These are phyloP conservation scores for Pythium dissotocum DNA, from an alignment of 352 stramenopile species.

Conservation along the genomic window DNA sequence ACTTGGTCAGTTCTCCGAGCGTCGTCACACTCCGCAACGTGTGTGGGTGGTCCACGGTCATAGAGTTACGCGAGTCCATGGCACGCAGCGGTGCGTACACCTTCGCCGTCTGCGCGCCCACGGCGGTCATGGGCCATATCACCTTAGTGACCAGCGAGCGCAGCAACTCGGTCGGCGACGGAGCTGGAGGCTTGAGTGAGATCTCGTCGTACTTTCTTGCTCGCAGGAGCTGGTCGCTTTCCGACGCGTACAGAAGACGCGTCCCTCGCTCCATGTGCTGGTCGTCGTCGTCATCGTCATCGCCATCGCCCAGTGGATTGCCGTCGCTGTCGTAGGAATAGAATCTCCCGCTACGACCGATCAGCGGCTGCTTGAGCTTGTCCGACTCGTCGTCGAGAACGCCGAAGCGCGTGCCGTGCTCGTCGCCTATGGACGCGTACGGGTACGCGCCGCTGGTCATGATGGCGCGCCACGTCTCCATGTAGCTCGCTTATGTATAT, in stretches of 20 bases:
- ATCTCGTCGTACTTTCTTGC: slow-evolving; percentile 19
- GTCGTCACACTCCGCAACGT: slow-evolving; percentile 24
- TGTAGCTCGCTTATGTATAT: neutral
- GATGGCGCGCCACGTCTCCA: slow-evolving; percentile 29
- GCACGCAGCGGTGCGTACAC: slow-evolving; percentile 13
- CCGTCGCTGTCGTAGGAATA: slow-evolving; percentile 23
- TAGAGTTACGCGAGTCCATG: neutral
- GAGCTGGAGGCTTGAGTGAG: slow-evolving; percentile 13
- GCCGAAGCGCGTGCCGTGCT: slow-evolving; percentile 28
- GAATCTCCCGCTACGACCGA: slow-evolving; percentile 24
- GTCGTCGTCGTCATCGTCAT: slow-evolving; percentile 10
- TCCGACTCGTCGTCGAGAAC: slow-evolving; percentile 36
- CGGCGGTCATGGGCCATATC: slow-evolving; percentile 28
- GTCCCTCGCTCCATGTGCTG: neutral
- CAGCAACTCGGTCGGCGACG: slow-evolving; percentile 11
- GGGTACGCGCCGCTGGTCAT: slow-evolving; percentile 32
- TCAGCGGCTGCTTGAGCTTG: slow-evolving; percentile 43
- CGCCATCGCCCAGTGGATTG: slow-evolving; percentile 3
- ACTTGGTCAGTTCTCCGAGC: slow-evolving; percentile 18
- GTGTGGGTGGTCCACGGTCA: slow-evolving; percentile 14
- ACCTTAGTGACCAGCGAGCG: slow-evolving; percentile 23
- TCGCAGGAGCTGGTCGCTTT: slow-evolving; percentile 15
- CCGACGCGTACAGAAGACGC: neutral
- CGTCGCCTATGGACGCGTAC: slow-evolving; percentile 8
- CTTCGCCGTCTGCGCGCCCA: slow-evolving; percentile 27